Conservation (phyloP, 75 land plant species). For the Pinus tabuliformis region DNA sequence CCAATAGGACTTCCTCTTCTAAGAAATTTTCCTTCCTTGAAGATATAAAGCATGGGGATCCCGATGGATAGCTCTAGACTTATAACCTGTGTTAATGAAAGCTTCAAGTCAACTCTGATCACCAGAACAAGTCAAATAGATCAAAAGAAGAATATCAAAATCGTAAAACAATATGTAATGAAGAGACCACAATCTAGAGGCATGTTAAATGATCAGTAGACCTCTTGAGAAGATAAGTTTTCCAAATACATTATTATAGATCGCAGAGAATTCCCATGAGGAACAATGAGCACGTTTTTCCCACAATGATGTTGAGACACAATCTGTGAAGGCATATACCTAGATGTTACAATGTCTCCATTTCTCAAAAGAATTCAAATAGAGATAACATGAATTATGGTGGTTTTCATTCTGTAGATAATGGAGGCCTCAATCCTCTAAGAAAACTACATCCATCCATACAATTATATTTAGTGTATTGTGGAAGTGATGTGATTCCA, state of each 20-base stretch:
- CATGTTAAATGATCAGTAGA: conserved; percentile 10
- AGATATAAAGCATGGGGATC: no score
- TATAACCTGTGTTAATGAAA: no score
- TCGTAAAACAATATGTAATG: neutral
- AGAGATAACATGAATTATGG: neutral
- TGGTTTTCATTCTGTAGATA: neutral
- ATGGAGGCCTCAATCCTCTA: neutral
- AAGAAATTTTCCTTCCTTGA: no score
- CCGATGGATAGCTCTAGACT: no score
- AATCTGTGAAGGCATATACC: conserved; percentile 44
- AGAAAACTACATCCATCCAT: neutral
- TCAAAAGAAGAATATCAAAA: neutral
- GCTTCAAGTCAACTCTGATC: no score
- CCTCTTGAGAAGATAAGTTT: conserved; percentile 89
- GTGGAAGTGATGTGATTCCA: neutral
- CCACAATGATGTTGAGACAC: conserved; percentile 74
- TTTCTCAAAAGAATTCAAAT: neutral
- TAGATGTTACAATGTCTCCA: neutral
- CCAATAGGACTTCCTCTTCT: no score
- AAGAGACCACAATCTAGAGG: neutral
- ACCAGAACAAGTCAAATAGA: neutral
- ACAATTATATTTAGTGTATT: neutral
- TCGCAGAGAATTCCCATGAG: conserved; percentile 92
- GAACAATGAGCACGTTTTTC: conserved; percentile 84
- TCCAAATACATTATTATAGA: conserved; percentile 97